Conservation (phyloP, 306 rosid genomes). For the Arachis stenosperma region DNA sequence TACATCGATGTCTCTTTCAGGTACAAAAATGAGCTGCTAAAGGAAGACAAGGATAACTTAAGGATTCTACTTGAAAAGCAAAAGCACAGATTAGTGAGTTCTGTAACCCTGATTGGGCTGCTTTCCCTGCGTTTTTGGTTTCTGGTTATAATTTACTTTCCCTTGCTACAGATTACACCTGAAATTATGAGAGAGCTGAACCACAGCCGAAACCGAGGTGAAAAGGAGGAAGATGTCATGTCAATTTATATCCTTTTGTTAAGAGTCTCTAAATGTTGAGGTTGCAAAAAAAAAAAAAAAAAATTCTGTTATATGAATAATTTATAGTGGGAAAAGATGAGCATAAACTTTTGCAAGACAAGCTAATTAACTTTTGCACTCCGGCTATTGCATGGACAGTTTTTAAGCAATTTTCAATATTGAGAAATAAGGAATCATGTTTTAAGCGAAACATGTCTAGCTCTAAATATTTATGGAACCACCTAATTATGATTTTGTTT, state of each 20-base stretch:
- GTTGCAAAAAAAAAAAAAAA: not conserved
- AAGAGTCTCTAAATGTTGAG: not conserved
- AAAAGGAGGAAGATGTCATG: slow-evolving; percentile 78
- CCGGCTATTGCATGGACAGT: too few species aligned
- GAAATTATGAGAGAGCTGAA: slow-evolving; percentile 79
- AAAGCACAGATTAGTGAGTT: slow-evolving; percentile 72
- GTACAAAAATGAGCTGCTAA: slow-evolving; percentile 82
- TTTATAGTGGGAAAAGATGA: slow-evolving; percentile 3
- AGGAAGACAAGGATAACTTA: slow-evolving; percentile 73
- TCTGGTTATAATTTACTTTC: slow-evolving; percentile 17
- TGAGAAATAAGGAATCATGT: not conserved
- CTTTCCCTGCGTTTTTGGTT: slow-evolving; percentile 21
- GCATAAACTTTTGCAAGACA: not conserved
- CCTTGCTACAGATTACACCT: slow-evolving; percentile 75
- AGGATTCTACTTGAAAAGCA: slow-evolving; percentile 73
- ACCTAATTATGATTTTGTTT: slow-evolving; percentile 5
- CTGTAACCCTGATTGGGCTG: slow-evolving; percentile 27
- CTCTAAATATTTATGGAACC: slow-evolving; percentile 1
- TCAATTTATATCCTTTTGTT: slow-evolving; percentile 74
- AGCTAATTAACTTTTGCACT: not conserved
- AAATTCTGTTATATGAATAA: slow-evolving; percentile 1
- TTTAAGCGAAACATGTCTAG: too few species aligned
- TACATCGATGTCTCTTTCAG: slow-evolving; percentile 52
- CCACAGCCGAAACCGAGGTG: slow-evolving; percentile 86
- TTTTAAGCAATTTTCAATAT: too few species aligned